These are phyloP conservation scores for Epicoccum nigrum DNA, from an alignment of 2,329 filamentous ascomycete genomes.

Conservation along the genomic window DNA sequence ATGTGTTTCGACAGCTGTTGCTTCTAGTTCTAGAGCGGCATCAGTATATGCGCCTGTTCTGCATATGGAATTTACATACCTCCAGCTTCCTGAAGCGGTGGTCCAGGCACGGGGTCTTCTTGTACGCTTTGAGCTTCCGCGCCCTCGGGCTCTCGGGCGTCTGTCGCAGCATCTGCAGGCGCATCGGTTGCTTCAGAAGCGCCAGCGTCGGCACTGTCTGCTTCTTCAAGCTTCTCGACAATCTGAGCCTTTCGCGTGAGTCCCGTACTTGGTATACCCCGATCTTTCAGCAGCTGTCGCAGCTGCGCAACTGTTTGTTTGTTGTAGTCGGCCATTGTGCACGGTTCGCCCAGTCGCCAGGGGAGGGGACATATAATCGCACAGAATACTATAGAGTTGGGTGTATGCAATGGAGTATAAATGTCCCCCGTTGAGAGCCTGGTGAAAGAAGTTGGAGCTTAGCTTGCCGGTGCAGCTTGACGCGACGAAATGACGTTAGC, in stretches of 20 bases:
- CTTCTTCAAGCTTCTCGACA: conserved; percentile 52
- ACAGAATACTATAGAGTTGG: background rate
- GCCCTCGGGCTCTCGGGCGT: conserved; percentile 6
- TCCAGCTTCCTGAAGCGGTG: conserved; percentile 29
- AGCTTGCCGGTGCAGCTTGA: conserved; percentile 1
- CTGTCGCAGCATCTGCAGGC: conserved; percentile 12
- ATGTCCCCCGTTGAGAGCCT: no score
- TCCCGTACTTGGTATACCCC: conserved; percentile 53
- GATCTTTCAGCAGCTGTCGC: conserved; percentile 54
- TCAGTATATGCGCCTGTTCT: conserved; percentile 1
- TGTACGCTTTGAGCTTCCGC: conserved; percentile 6
- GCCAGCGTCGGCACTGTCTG: conserved; percentile 22
- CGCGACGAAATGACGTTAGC: conserved; percentile 13
- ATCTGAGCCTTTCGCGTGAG: conserved; percentile 57
- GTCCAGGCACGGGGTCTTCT: conserved; percentile 18
- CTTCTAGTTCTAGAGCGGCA: conserved; percentile 15
- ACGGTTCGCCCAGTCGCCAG: background rate
- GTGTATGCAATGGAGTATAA: no score
- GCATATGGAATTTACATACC: conserved; percentile 19
- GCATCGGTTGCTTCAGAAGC: conserved; percentile 18
- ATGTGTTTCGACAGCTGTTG: background rate
- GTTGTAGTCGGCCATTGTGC: conserved; percentile 51
- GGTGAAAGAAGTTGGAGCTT: background rate
- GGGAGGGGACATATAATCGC: background rate
- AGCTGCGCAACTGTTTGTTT: conserved; percentile 56